Evolutionary conservation across 2,329 filamentous ascomycete species (phyloP), one percentile per base, ranked within the genome.

Genomic region (Monosporascus cannonballus): DNA sequence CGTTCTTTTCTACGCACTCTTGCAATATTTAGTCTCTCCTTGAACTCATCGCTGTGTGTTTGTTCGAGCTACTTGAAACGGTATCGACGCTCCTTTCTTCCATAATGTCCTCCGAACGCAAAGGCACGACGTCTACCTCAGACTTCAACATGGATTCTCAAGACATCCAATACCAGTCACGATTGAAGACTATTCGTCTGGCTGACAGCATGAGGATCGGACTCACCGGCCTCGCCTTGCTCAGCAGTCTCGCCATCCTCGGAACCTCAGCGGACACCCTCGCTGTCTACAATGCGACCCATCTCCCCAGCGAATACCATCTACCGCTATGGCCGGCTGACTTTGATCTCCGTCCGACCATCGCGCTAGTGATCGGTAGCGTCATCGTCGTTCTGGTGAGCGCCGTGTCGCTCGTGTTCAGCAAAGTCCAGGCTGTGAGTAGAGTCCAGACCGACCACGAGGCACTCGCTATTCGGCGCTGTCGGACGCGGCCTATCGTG

Each of bases 301-400:
- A 77, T 52, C 64, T 80, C 17, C 61, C 76, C 1, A 63, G 64
- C 18, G 72, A 75, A 46, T 79, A 72, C 60, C 60, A 77, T 22
- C 72, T 85, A 18, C 72, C 80, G 1, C 62, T 85, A 48, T 86
- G 83, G 83, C 83, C 83, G 0, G 67, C 71, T 15, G 67, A 76
- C 30, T 80, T 85, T 61, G 76, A 85, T 62, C 63, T 82, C 36
- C 73, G 78, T 47, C 81, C 82, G 2, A 81, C 78, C 3, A 68
- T 79, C 30, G 78, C 80, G 8, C 70, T 84, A 25, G 73, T 84
- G 18, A 73, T 71, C 25, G 77, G 77, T 38, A 75, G 80, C 49
- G 66, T 70, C 36, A 67, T 85, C 46, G 72, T 84, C 8, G 64
- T 77, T 6, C 51, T 79, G 7, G 65, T 73, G 54, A 83, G 77